Base-by-base conservation (phyloP, 495 filamentous ascomycete genomes). In the Melanomma pulvis-pyrius region DNA sequence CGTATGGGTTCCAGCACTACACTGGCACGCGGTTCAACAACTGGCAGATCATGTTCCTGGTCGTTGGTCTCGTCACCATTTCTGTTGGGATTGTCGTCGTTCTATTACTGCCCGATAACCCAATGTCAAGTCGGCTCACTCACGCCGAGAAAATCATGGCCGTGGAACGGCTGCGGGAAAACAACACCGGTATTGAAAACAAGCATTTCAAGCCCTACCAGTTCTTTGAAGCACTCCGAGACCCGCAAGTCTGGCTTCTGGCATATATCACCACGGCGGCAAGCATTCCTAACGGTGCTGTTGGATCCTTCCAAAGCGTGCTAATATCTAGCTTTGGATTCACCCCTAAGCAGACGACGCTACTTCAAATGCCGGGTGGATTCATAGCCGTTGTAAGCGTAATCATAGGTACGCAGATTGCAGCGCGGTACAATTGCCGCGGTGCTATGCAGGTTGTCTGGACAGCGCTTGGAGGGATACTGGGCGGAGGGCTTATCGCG, bases 231-330 rank as follows among this genome's bases (percentile, higher is more conserved):
- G 83, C 84, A 8, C 76, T 84, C 47, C 63, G 76, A 29, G 87
- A 90, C 62, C 78, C 83, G 44, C 89, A 89, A 70, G 74, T 86
- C 12, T 89, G 86, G 76, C 80, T 89, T 7, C 82, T 89, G 55
- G 85, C 85, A 26, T 62, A 83, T 24, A 79, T 88, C 69, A 88
- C 87, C 64, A 79, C 83, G 0, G 82, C 84, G 5, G 80, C 79
- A 57, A 82, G 81, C 68, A 78, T 82, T 53, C 81, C 82, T 1
- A 83, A 84, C 62, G 82, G 82, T 48, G 80, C 79, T 5, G 83
- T 90, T 46, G 81, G 79, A 4, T 86, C 85, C 46, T 88, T 88
- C 54, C 83, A 83, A 30, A 86, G 82, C 0, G 75, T 88, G 21
- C 84, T 88, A 50, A 86, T 88, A 59, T 69, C 86, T 59, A 83